Evolutionary conservation across 2,329 filamentous ascomycete genomes (phyloP).

Genomic region (Pseudopyrenochaeta lycopersici): DNA sequence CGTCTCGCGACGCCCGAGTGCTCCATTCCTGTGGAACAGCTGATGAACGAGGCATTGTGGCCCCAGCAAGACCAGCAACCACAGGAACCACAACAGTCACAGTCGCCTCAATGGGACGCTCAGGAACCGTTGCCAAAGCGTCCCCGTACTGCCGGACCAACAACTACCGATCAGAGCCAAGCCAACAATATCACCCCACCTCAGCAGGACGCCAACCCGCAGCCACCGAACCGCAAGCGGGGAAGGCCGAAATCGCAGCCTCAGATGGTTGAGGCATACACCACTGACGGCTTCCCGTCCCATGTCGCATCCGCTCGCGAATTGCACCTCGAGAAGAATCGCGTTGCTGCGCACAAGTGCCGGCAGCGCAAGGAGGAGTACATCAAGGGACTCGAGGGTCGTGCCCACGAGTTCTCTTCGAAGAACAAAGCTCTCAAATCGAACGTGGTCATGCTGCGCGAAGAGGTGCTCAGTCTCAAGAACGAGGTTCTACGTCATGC

Average conservation of each 20-base stretch:
- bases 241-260: too few relatives aligned
- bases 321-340: constrained; percentile 70
- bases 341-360: constrained; percentile 77
- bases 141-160: constrained; percentile 32
- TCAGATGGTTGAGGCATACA: constrained; percentile 42
- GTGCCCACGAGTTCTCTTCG: constrained; percentile 48
- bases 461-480: constrained; percentile 48
- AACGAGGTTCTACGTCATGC: too few relatives aligned
- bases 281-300: constrained; percentile 43
- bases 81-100: constrained; percentile 12
- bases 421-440: constrained; percentile 48
- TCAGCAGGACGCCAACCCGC: constrained; percentile 28
- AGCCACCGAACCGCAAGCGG: constrained; percentile 47
- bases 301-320: constrained; percentile 46
- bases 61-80: too few relatives aligned
- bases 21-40: constrained; percentile 41
- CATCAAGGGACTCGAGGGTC: too few relatives aligned
- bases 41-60: constrained; percentile 39
- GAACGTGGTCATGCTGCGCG: constrained; percentile 43
- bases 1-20: constrained; percentile 10
- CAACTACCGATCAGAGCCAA: constrained; percentile 13
- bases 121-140: constrained; percentile 36
- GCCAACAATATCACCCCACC: constrained; percentile 11
- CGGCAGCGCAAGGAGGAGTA: constrained; percentile 73
- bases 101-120: constrained; percentile 15